These are phyloP conservation scores for Anthostomella pinea DNA, from an alignment of 2,329 filamentous ascomycete genomes.

Conservation along the genomic window DNA sequence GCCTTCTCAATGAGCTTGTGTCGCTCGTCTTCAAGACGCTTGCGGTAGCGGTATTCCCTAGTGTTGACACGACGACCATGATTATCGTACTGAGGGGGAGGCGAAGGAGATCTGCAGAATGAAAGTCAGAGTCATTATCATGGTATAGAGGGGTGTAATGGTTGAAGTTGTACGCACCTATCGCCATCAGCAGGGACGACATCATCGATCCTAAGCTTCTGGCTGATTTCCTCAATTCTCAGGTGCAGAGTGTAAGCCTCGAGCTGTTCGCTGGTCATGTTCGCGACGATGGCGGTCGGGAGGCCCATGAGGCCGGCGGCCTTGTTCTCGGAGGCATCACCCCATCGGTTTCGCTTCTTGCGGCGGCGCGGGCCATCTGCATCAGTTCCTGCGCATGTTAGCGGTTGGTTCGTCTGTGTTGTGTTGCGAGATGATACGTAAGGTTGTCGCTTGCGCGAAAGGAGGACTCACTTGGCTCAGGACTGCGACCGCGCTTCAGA, in stretches of 20 bases:
- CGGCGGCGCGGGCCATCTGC: constrained; percentile 79
- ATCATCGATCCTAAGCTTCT: constrained; percentile 98
- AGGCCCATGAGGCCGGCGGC: constrained; percentile 96
- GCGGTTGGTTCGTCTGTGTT: constrained; percentile 10
- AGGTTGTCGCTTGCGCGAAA: no score
- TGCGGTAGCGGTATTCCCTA: constrained; percentile 96
- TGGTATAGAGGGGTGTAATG: not conserved
- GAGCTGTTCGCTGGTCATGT: constrained; percentile 98
- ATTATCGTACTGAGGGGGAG: constrained; percentile 97
- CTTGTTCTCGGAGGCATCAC: constrained; percentile 96
- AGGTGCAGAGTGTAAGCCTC: constrained; percentile 96
- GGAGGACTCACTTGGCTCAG: constrained; percentile 65
- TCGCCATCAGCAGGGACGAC: constrained; percentile 96
- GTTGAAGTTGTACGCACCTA: constrained; percentile 58
- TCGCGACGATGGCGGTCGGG: constrained; percentile 91
- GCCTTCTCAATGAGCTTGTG: constrained; percentile 99
- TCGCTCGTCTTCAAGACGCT: constrained; percentile 95
- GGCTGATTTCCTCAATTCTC: constrained; percentile 97
- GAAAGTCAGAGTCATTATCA: constrained; percentile 4
- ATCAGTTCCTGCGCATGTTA: constrained; percentile 44
- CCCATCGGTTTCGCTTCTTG: constrained; percentile 99
- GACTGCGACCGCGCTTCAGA: constrained; percentile 88
- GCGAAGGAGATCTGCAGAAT: constrained; percentile 79
- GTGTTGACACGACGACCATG: constrained; percentile 99
- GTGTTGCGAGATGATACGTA: not conserved